Conservation (phyloP, 257 asterid genomes). For the Cordia subcordata region DNA sequence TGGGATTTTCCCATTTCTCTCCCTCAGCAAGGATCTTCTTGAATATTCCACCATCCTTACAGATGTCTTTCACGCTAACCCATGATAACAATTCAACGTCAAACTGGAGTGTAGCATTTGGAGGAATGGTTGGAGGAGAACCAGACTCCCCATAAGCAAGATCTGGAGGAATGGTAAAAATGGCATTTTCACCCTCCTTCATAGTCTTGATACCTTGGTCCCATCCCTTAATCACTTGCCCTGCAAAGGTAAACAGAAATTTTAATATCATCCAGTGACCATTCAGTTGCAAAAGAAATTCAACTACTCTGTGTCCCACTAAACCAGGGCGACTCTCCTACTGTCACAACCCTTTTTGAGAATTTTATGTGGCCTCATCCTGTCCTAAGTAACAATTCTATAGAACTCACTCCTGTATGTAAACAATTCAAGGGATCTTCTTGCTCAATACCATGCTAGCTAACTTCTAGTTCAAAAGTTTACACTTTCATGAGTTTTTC, state of each 20-base stretch:
- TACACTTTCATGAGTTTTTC: no score
- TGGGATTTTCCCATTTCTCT: slow-evolving; percentile 76
- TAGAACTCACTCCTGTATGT: no score
- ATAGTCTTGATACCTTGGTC: slow-evolving; percentile 67
- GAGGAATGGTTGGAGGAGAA: slow-evolving; percentile 75
- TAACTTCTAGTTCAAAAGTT: no score
- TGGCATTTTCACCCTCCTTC: slow-evolving; percentile 72
- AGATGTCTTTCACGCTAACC: slow-evolving; percentile 70
- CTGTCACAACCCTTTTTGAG: no score
- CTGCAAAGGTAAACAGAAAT: slow-evolving; percentile 12
- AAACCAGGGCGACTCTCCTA: no score
- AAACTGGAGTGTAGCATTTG: slow-evolving; percentile 67
- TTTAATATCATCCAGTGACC: not conserved
- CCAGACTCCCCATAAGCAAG: slow-evolving; percentile 77
- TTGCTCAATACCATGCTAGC: no score
- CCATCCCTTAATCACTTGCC: slow-evolving; percentile 82
- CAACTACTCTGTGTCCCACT: no score
- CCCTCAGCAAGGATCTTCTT: slow-evolving; percentile 56
- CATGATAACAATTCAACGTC: slow-evolving; percentile 70
- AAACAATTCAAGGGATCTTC: no score
- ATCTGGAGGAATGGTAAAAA: slow-evolving; percentile 64
- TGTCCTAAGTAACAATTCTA: no score
- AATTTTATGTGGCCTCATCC: no score
- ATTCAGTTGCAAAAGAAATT: no score
- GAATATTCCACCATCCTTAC: slow-evolving; percentile 76